phyloP scores from a whole-genome alignment of 805 yeast genomes.

The Wickerhamiella hasegawae region DNA sequence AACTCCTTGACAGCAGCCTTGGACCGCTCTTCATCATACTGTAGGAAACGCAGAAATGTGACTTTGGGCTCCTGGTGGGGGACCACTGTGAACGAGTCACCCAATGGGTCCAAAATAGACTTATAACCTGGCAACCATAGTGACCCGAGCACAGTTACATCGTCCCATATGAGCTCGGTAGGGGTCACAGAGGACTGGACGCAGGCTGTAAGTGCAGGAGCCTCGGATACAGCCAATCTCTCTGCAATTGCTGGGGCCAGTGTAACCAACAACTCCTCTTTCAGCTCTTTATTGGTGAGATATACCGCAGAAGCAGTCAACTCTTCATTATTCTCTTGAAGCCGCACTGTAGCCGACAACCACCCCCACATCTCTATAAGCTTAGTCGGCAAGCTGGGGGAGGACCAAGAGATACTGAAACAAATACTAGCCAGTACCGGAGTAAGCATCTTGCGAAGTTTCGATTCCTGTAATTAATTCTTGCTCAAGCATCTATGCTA shows the following conservation, averaged over 20 bases:
- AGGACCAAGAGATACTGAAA: too few relatives aligned
- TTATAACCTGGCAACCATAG: neutral
- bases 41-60: conserved; percentile 7
- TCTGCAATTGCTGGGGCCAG: neutral
- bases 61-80: conserved; percentile 6
- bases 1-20: conserved; percentile 1
- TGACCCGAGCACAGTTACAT: conserved; percentile 1
- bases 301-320: neutral
- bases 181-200: conserved; percentile 1
- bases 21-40: neutral
- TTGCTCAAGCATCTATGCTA: too few relatives aligned
- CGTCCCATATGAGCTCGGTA: conserved; percentile 10
- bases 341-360: neutral
- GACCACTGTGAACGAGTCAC: conserved; percentile 5
- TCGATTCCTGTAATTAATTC: too few relatives aligned
- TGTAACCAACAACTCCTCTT: neutral
- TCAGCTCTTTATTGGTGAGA: neutral
- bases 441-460: too few relatives aligned
- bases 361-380: neutral
- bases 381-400: too few relatives aligned
- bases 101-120: conserved; percentile 1
- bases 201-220: conserved; percentile 2
- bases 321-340: neutral
- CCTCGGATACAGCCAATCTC: neutral
- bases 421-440: too few relatives aligned